Conservation (phyloP, 2,329 filamentous ascomycete genomes). For the Diaporthe ampelina region DNA sequence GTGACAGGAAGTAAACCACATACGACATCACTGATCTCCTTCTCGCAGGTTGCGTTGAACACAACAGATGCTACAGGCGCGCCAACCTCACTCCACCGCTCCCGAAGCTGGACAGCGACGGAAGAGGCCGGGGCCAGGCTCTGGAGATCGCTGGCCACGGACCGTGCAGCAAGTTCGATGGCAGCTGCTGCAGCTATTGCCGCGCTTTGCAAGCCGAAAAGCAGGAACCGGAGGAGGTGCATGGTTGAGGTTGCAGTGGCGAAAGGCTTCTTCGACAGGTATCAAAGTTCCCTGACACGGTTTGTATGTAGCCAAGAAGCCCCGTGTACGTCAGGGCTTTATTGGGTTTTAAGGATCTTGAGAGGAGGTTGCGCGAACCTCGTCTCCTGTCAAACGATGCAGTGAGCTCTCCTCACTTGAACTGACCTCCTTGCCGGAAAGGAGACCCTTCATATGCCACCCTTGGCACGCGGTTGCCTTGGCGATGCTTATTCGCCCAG, state of each 20-base stretch:
- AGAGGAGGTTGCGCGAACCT: neutral
- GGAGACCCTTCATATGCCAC: neutral
- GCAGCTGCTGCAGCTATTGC: neutral
- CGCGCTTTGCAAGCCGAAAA: constrained; percentile 2
- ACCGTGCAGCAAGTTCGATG: neutral
- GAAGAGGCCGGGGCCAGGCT: constrained; percentile 1
- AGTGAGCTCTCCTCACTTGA: neutral
- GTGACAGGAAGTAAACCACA: neutral
- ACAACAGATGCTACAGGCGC: constrained; percentile 6
- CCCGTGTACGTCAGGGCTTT: constrained; percentile 4
- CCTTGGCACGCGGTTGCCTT: constrained; percentile 2
- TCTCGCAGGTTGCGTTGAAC: constrained; percentile 12
- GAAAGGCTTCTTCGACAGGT: neutral
- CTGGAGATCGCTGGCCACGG: constrained; percentile 7
- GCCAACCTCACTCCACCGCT: constrained; percentile 11
- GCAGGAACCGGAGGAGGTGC: constrained; percentile 5
- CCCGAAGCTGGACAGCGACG: constrained; percentile 5
- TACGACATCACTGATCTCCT: constrained; percentile 6
- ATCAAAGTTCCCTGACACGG: neutral
- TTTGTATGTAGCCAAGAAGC: constrained; percentile 14
- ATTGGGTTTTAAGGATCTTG: neutral
- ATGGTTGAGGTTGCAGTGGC: constrained; percentile 9
- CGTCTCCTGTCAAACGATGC: neutral
- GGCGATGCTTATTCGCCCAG: constrained; percentile 2
- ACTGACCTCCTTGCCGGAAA: neutral